Base-by-base conservation (phyloP, 768 basidiomycete genomes). In the Cystobasidium onofrii region DNA sequence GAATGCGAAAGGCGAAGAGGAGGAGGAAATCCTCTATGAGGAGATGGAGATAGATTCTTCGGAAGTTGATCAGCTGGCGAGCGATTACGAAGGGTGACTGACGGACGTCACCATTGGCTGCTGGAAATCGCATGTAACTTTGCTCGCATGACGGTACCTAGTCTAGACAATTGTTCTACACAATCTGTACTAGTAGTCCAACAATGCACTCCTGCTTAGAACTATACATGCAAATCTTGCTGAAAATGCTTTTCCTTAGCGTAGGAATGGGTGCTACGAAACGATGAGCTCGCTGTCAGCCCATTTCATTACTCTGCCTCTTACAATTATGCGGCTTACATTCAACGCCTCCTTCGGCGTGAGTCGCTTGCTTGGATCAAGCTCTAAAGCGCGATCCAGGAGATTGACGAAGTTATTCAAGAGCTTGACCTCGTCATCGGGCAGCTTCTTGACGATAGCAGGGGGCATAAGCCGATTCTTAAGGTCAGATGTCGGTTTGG, bases 341-440 rank as follows among this genome's bases (percentile, higher is more conserved):
- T 85, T 81, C 46, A 97, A 84, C 2, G 91, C 93, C 79, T 97
- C 95, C 78, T 89, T 87, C 0, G 94, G 93, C n/a, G 87, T 88
- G 36, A 96, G 87, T 78, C 95, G 83, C 80, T 91, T 87, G 50
- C 87, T 84, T 1, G 94, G 90, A 80, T 98, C 95, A 18, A 99
- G 84, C 25, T 86, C 84, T 31, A 96, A 84, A 80, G 94, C 95
- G 82, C 89, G 93, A 79, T 98, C 94, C 73, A 99, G 81, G 55
- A 98, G 81, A 80, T 98, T 94, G 62, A 95, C 86, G 78, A 99
- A 96, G 4, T 87, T 86, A 27, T 84, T 79, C 12, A 96, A 76
- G 76, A 91, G 80, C 81, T 90, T 91, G 79, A 84, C 86, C 82
- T 97, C 93, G 72, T 95, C 94, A 77, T 94, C 93, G 78, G 88